Evolutionary conservation across 129 eudicot genomes (phyloP), one percentile per base, ranked within the genome.

Genomic region (Ambrosia trifida): DNA sequence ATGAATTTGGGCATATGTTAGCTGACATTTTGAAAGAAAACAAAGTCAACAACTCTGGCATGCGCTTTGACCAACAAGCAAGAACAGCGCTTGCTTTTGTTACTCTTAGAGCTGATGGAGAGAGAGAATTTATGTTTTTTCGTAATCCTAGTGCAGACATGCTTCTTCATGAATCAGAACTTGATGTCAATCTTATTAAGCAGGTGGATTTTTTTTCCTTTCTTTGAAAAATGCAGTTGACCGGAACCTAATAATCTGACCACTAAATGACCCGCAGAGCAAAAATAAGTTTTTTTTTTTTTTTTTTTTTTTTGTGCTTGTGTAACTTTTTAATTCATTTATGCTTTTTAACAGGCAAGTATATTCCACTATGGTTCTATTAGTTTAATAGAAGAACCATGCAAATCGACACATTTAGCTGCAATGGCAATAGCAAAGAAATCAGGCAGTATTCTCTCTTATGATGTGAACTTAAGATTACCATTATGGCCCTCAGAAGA

Each of bases 81-180:
- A 80, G 91, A 81, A 86, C 91, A 24, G 85, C 88, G 10, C 80
- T 86, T 4, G 88, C 88, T 9, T 86, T 86, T 75, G 86, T 86
- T 49, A 86, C 88, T 28, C 69, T 83, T 41, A 75, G 73, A 68
- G 66, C 88, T 57, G 88, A 86, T 62, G 88, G 91, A 12, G 91
- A 86, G 71, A 76, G 88, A 18, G 91, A 86, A 38, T 86, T 86
- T 49, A 62, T 86, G 82, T 86, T 86, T 57, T 86, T 77, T 65
- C 83, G 91, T 28, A 71, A 86, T 47, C 91, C 91, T 4, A 86
- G 91, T 75, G 91, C 91, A 0, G 91, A 86, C 74, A 86, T 86
- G 91, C 87, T 83, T 67, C 76, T 86, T 47, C 83, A 17, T 14
- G 88, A 83, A 80, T 86, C 91, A 11, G 91, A 86, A 72, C 87